Percentiles rank a stretch among this genome's conserved stretches.
Evolutionary conservation across 2,329 filamentous ascomycete species (phyloP).

Genomic region (Curvularia hawaiiensis): DNA sequence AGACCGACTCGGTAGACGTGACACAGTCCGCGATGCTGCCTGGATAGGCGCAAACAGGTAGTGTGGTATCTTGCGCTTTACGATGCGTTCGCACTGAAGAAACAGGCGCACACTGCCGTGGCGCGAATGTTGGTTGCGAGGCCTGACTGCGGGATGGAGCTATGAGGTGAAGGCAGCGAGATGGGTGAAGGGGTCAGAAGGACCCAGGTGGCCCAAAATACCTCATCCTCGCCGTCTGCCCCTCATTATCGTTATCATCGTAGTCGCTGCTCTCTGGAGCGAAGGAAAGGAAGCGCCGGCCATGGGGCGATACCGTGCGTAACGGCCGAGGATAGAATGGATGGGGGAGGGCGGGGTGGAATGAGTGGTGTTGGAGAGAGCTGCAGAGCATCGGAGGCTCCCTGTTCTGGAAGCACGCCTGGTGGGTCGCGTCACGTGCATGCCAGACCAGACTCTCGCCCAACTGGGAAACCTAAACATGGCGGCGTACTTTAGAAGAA

Average conservation of each 20-base stretch:
- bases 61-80: background rate
- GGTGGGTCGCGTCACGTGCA: conserved; percentile 11
- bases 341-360: conserved; percentile 8
- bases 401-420: background rate
- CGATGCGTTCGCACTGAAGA: background rate
- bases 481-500: too few relatives aligned
- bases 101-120: conserved; percentile 3
- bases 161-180: conserved; percentile 6
- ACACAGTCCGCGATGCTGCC: background rate
- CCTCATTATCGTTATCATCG: conserved; percentile 5
- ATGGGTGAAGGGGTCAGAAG: background rate
- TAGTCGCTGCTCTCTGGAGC: conserved; percentile 2
- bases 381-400: background rate
- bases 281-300: background rate
- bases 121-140: background rate
- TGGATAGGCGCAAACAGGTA: background rate
- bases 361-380: conserved; percentile 5
- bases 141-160: background rate
- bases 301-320: background rate
- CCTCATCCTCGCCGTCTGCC: conserved; percentile 6
- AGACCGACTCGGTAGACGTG: background rate
- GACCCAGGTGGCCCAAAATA: background rate
- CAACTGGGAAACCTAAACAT: too few relatives aligned
- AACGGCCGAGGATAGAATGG: background rate
- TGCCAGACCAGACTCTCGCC: conserved; percentile 2